A percentile compares a stretch with the other conserved stretches of the same genome.
phyloP scores from a whole-genome alignment of 768 basidiomycete species.

The Agaricus subrufescens region DNA sequence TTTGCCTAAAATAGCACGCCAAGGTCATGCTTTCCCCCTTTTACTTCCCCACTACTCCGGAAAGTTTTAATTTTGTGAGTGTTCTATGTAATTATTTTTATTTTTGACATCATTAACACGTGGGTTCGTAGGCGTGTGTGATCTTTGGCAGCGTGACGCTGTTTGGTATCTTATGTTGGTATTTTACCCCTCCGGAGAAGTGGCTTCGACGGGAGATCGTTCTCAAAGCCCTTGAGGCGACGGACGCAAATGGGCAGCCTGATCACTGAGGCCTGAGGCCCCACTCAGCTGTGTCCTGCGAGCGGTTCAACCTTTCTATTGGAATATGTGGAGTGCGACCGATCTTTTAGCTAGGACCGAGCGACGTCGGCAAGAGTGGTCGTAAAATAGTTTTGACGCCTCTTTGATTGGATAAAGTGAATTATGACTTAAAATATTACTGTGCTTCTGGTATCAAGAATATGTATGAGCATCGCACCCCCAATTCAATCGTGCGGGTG shows the following conservation, averaged over 20 bases:
- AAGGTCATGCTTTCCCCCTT: slow-evolving; percentile 86
- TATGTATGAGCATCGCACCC: too few relatives aligned
- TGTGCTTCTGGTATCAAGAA: too few relatives aligned
- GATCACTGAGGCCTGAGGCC: background rate
- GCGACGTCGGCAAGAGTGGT: too few relatives aligned
- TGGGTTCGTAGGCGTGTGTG: slow-evolving; percentile 51
- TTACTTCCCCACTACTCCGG: slow-evolving; percentile 73
- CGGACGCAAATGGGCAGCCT: slow-evolving; percentile 12
- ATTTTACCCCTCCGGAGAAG: slow-evolving; percentile 69
- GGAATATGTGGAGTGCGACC: too few relatives aligned
- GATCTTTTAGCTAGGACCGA: too few relatives aligned
- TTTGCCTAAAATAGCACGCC: slow-evolving; percentile 8
- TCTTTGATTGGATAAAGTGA: too few relatives aligned
- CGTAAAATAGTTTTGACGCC: too few relatives aligned
- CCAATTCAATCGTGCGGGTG: too few relatives aligned
- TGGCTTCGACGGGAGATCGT: slow-evolving; percentile 73
- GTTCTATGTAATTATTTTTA: background rate
- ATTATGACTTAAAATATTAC: too few relatives aligned
- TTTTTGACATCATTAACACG: background rate
- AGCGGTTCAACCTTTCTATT: background rate
- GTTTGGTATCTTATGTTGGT: slow-evolving; percentile 75
- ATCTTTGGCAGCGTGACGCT: slow-evolving; percentile 79
- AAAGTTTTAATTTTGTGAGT: slow-evolving; percentile 84
- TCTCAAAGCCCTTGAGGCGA: slow-evolving; percentile 39
- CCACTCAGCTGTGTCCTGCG: background rate